These are phyloP conservation scores for Dryas integrifolia DNA, from an alignment of 331 rosid species.

Conservation along the genomic window DNA sequence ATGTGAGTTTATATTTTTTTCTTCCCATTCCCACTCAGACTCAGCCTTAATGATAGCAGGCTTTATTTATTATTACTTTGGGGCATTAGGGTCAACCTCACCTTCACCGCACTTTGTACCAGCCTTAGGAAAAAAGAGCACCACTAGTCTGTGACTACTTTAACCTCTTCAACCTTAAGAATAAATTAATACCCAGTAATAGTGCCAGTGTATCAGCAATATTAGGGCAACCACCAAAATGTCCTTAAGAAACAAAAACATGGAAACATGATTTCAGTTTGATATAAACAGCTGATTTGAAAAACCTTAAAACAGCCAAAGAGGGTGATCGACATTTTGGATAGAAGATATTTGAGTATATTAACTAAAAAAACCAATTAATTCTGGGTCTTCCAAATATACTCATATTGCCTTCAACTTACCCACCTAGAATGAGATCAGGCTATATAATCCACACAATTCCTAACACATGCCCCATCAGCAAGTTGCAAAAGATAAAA, in stretches of 20 bases:
- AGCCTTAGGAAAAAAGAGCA: no score
- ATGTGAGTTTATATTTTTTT: conserved; percentile 1
- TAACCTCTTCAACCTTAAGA: no score
- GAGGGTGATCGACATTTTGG: background rate
- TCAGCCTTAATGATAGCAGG: conserved; percentile 6
- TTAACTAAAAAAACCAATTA: background rate
- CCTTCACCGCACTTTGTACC: conserved; percentile 10
- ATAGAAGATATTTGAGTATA: background rate
- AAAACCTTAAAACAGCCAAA: background rate
- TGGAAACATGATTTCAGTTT: background rate
- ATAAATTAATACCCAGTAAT: no score
- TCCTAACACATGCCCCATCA: no score
- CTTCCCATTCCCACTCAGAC: conserved; percentile 27
- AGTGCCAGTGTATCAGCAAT: no score
- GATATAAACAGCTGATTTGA: background rate
- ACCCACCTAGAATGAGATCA: no score
- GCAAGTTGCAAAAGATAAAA: no score
- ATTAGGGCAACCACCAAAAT: no score
- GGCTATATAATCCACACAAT: no score
- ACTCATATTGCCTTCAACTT: no score
- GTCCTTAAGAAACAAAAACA: background rate
- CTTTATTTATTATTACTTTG: conserved; percentile 25
- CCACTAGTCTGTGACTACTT: no score
- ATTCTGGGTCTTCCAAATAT: no score
- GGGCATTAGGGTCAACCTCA: conserved; percentile 27